Conservation (phyloP, 2,329 filamentous ascomycete species). For the Stromatinia cepivora region DNA sequence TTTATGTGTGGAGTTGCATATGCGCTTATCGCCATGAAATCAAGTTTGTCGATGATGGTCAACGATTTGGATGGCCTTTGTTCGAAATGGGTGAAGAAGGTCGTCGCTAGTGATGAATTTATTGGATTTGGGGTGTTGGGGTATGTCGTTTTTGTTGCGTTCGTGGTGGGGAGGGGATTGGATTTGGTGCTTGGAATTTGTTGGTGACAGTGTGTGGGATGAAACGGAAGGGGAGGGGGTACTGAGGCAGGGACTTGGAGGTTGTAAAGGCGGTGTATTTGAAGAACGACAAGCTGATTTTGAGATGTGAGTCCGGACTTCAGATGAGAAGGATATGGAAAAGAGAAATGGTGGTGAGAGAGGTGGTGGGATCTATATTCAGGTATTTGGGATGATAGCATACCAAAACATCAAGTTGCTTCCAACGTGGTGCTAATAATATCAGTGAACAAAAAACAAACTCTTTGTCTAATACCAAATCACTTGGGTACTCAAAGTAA, state of each 20-base stretch:
- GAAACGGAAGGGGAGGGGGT: neutral
- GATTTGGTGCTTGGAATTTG: conserved; percentile 12
- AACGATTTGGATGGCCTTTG: neutral
- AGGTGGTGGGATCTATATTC: no score
- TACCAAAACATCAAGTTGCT: no score
- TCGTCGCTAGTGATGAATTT: neutral
- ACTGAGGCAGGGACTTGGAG: neutral
- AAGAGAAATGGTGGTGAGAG: no score
- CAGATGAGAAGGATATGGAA: no score
- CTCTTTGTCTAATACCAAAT: no score
- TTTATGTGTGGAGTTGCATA: conserved; percentile 14
- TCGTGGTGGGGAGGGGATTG: conserved; percentile 5
- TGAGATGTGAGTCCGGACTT: no score
- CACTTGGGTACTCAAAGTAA: no score
- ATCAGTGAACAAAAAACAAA: no score
- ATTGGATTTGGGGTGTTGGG: conserved; percentile 3
- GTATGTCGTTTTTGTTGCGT: conserved; percentile 6
- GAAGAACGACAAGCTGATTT: no score
- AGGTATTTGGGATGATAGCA: no score
- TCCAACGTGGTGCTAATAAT: no score
- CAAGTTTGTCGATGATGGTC: neutral
- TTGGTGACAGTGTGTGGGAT: neutral
- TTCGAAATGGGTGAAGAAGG: neutral
- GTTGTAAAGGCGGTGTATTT: neutral
- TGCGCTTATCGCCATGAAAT: neutral